Evolutionary conservation across 352 stramenopile species (phyloP).

Genomic region (Elongisporangium prolatum): DNA sequence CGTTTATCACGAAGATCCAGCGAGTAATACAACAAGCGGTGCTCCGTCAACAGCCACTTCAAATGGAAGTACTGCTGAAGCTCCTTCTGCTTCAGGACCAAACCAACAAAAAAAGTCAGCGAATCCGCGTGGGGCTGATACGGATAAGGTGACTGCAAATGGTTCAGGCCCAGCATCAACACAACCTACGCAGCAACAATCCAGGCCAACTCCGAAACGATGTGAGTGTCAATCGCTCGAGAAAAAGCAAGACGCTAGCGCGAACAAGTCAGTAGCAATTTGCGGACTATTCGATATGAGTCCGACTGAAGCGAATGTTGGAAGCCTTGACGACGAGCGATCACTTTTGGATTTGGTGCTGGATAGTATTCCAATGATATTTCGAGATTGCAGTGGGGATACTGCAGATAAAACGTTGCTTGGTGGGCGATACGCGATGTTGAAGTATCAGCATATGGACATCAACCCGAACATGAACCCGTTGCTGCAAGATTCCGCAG

Average conservation of each 20-base stretch:
- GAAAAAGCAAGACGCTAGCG: conserved; percentile 26
- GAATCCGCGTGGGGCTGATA: neutral
- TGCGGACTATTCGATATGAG: conserved; percentile 80
- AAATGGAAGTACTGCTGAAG: neutral
- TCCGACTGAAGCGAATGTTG: conserved; percentile 62
- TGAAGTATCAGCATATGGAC: conserved; percentile 68
- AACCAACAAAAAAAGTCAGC: neutral
- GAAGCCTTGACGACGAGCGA: conserved; percentile 72
- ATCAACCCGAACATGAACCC: conserved; percentile 32
- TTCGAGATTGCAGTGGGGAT: conserved; percentile 79
- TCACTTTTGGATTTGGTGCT: conserved; percentile 77
- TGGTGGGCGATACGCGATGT: conserved; percentile 76
- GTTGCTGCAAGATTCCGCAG: conserved; percentile 55
- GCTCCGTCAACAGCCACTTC: neutral
- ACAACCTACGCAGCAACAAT: conserved; percentile 11
- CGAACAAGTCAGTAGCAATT: conserved; percentile 27
- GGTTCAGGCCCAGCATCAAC: neutral
- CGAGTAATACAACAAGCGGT: neutral
- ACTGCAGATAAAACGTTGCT: conserved; percentile 85
- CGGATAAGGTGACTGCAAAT: neutral
- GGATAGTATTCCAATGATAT: conserved; percentile 85
- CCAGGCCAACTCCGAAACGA: conserved; percentile 3
- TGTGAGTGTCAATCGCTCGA: conserved; percentile 8
- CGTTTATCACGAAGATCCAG: conserved; percentile 60
- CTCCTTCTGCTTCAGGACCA: conserved; percentile 1